Evolutionary conservation across 257 asterid species (phyloP), one percentile per base, ranked within the genome.

Genomic region (Nicotiana benthamiana): DNA sequence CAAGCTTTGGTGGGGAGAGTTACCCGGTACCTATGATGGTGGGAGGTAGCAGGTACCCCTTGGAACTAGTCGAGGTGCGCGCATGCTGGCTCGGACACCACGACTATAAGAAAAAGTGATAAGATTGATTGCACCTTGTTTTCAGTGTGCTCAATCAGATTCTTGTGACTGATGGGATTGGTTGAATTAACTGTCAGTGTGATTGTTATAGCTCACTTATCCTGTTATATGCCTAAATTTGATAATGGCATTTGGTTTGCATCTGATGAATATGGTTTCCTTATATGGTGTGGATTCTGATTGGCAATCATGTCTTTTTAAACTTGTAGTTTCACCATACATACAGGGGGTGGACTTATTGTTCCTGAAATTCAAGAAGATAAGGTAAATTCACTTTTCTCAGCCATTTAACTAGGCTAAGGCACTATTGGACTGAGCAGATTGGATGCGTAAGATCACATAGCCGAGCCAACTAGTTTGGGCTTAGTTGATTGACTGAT

Each of bases 291-390:
- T 22, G 78, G 60, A 54, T 54, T 54, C 13, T 72, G 59, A 72
- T 6, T 46, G 60, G 20, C 40, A 12, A 3, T 22, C 40, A 24
- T 72, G 1, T 80, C 17, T 8, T 80, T 65, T 30, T 9, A 26
- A 60, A 27, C 26, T 75, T 88, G 87, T 88, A 94, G 98, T 82
- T 94, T 90, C 89, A 93, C 93, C 12, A 87, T 94, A 81, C 95
- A 93, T 79, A 94, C 97, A 68, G 97, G 95, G 67, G 98, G 97
- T 57, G 98, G 98, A 75, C 90, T 93, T 48, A 95, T 95, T 81
- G 88, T 95, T 82, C 99, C 99, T 51, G 94, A 93, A 88, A 87
- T 93, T 70, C 98, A 87, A 88, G 98, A 92, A 77, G 93, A 92
- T 80, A 89, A 95, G 99, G 99, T 95, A 82, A 83, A 54, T 54